Percentiles rank a stretch among this genome's conserved stretches.
Conservation (phyloP, 129 eudicot species). For the Helianthus tuberosus region DNA sequence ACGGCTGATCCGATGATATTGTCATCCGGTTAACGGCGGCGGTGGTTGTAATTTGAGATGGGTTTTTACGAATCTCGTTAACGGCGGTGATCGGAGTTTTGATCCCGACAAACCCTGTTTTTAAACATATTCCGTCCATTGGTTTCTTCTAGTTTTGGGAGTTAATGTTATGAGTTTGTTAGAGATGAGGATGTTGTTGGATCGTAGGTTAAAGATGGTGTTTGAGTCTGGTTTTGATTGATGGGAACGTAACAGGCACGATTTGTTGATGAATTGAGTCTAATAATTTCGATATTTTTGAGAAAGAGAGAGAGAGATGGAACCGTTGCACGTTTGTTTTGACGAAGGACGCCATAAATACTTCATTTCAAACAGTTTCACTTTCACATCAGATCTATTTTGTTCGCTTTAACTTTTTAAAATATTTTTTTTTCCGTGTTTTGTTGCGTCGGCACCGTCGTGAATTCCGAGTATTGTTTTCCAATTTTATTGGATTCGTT, state of each 20-base stretch:
- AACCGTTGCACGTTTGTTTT: conserved; percentile 29
- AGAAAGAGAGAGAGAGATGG: conserved; percentile 25
- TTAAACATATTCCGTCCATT: conserved; percentile 72
- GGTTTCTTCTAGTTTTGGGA: conserved; percentile 2
- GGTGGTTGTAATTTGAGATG: conserved; percentile 40
- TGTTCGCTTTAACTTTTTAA: background rate
- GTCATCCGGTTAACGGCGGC: conserved; percentile 45
- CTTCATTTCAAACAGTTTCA: background rate
- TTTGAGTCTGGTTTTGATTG: conserved; percentile 7
- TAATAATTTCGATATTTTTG: conserved; percentile 4
- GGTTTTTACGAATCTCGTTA: conserved; percentile 44
- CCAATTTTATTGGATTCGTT: too few species aligned
- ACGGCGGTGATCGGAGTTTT: conserved; percentile 47
- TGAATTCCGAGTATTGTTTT: background rate
- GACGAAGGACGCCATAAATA: conserved; percentile 13
- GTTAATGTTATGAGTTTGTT: background rate
- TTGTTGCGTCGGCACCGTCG: too few species aligned
- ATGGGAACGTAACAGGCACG: background rate
- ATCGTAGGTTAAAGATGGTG: background rate
- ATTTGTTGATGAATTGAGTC: conserved; percentile 8
- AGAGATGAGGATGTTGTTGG: background rate
- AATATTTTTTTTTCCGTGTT: background rate
- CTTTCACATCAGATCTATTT: background rate
- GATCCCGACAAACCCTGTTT: conserved; percentile 60
- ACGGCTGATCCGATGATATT: conserved; percentile 45